A percentile compares a stretch with the other conserved stretches of the same genome.
phyloP scores from a whole-genome alignment of 805 yeast genomes.

The Kazachstania taianensis region DNA sequence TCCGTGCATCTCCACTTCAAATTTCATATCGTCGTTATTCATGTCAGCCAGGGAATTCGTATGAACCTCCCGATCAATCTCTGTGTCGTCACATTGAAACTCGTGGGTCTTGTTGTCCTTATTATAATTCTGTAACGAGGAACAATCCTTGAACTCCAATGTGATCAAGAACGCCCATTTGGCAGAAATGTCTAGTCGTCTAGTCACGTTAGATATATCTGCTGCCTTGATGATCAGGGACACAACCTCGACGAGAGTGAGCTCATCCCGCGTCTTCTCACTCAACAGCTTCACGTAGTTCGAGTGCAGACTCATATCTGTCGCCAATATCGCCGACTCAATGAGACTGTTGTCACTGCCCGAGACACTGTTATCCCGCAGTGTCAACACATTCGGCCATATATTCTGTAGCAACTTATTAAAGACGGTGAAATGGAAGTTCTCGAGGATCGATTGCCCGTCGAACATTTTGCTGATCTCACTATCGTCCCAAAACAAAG shows the following conservation, averaged over 20 bases:
- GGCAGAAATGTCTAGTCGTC: slow-evolving; percentile 64
- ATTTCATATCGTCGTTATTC: slow-evolving; percentile 7
- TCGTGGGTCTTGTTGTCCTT: not conserved
- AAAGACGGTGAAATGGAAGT: slow-evolving; percentile 67
- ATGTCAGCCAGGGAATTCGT: not conserved
- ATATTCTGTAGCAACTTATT: slow-evolving; percentile 39
- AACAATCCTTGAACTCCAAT: slow-evolving; percentile 66
- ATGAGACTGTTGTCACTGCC: slow-evolving; percentile 9
- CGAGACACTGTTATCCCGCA: slow-evolving; percentile 9
- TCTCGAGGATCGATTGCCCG: slow-evolving; percentile 67
- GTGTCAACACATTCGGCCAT: slow-evolving; percentile 35
- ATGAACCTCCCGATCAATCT: not conserved
- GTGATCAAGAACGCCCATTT: slow-evolving; percentile 82
- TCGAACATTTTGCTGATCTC: slow-evolving; percentile 56
- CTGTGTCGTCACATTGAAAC: slow-evolving; percentile 7
- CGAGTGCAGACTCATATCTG: slow-evolving; percentile 89
- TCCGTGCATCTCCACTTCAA: slow-evolving; percentile 6
- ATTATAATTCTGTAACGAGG: slow-evolving; percentile 34
- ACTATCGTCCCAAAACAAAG: slow-evolving; percentile 49
- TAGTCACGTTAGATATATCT: slow-evolving; percentile 85
- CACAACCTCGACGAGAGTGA: slow-evolving; percentile 35
- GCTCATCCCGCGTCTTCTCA: slow-evolving; percentile 14
- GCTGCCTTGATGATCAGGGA: slow-evolving; percentile 83
- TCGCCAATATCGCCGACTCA: slow-evolving; percentile 46
- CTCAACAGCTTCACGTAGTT: slow-evolving; percentile 50